Percentiles rank a stretch among this genome's conserved stretches.
Evolutionary conservation across 2,329 filamentous ascomycete species (phyloP).

Genomic region (Xylariaceae sp.): DNA sequence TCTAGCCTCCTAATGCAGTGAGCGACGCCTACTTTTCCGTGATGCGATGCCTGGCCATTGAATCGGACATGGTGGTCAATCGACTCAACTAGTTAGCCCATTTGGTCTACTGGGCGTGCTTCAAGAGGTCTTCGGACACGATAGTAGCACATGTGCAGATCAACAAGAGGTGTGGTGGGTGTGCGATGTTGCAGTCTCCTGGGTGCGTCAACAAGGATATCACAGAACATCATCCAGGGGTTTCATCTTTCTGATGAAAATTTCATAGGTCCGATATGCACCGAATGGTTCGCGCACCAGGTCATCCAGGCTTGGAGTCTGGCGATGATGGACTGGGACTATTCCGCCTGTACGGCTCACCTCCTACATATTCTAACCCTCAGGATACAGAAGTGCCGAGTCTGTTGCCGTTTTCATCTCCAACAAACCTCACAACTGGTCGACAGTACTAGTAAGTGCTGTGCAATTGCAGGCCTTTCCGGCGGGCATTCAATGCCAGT

Average conservation of each 20-base stretch:
- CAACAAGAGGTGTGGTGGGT: too few species aligned
- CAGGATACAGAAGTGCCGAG: neutral
- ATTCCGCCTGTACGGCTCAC: neutral
- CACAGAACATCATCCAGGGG: too few species aligned
- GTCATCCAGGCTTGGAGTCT: neutral
- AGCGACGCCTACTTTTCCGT: neutral
- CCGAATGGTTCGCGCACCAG: neutral
- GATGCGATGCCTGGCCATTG: neutral
- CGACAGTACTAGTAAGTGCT: neutral
- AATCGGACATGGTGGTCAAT: neutral
- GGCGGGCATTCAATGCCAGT: slow-evolving; percentile 3
- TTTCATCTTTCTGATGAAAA: too few species aligned
- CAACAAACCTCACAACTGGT: neutral
- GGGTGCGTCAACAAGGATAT: too few species aligned
- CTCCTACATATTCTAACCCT: neutral
- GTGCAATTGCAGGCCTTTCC: slow-evolving; percentile 13
- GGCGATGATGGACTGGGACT: neutral
- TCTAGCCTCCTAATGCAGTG: too few species aligned
- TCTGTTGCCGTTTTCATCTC: neutral
- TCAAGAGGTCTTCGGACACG: neutral
- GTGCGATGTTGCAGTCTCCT: too few species aligned
- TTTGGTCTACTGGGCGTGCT: neutral
- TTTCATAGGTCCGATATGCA: too few species aligned
- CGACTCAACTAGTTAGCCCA: neutral
- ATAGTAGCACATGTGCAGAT: neutral